These are phyloP conservation scores for Ophiostoma montium DNA, from an alignment of 2,329 filamentous ascomycete genomes.

Conservation along the genomic window DNA sequence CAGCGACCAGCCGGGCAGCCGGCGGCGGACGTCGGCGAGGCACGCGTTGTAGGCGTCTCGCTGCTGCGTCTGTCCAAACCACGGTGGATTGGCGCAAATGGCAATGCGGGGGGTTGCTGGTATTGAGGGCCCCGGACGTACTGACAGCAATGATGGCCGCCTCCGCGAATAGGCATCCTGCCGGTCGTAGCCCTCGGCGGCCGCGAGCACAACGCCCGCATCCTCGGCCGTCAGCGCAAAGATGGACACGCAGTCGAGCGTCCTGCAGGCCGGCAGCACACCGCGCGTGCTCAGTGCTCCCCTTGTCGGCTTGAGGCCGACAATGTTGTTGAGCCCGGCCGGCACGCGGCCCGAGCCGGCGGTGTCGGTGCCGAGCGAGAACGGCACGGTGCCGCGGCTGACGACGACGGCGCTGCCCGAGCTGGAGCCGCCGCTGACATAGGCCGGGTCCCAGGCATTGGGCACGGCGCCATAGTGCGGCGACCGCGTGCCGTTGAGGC, in stretches of 20 bases:
- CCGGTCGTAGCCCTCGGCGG: conserved; percentile 29
- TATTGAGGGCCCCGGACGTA: neutral
- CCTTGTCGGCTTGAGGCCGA: conserved; percentile 37
- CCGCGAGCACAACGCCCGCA: conserved; percentile 32
- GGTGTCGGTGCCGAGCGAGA: conserved; percentile 43
- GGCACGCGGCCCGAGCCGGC: conserved; percentile 40
- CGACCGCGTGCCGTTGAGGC: conserved; percentile 45
- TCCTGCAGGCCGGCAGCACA: conserved; percentile 17
- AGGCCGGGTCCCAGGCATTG: conserved; percentile 26
- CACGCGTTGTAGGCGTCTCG: conserved; percentile 29
- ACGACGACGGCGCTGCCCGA: conserved; percentile 42
- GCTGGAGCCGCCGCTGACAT: conserved; percentile 33
- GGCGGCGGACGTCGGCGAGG: conserved; percentile 21
- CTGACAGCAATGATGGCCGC: neutral
- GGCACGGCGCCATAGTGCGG: conserved; percentile 39
- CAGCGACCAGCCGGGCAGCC: conserved; percentile 26
- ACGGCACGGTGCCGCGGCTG: conserved; percentile 35
- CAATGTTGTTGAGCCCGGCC: conserved; percentile 37
- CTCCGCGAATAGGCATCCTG: conserved; percentile 23
- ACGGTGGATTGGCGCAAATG: conserved; percentile 28
- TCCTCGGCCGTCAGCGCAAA: conserved; percentile 21
- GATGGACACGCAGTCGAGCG: conserved; percentile 8
- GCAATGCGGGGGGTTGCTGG: conserved; percentile 9
- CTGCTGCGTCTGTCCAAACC: conserved; percentile 20
- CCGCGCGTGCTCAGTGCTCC: conserved; percentile 33